phyloP scores from a whole-genome alignment of 192 early-diverging fungal genomes.

The Backusella westeae region DNA sequence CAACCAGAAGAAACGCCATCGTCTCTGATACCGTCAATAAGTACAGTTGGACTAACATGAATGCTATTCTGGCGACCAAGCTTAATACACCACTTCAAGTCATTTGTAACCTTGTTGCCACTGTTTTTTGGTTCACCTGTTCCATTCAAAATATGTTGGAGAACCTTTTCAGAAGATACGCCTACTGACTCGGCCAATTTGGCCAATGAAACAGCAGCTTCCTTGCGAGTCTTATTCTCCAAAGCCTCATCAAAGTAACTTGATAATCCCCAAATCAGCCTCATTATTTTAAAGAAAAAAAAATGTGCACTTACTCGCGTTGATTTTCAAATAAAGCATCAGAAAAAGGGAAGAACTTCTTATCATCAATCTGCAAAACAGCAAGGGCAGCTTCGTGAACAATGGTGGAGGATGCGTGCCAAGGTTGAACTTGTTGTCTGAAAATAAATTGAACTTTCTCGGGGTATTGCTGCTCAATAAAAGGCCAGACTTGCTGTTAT shows the following conservation, averaged over 20 bases:
- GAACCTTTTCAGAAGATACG: slow-evolving; percentile 44
- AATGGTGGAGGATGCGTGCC: slow-evolving; percentile 75
- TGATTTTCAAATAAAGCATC: slow-evolving; percentile 60
- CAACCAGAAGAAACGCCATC: slow-evolving; percentile 67
- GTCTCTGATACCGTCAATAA: slow-evolving; percentile 66
- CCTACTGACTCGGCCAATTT: slow-evolving; percentile 46
- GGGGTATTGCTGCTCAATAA: slow-evolving; percentile 38
- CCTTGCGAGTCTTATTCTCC: slow-evolving; percentile 50
- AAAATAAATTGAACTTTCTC: slow-evolving; percentile 62
- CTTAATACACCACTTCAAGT: slow-evolving; percentile 68
- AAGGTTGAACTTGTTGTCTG: slow-evolving; percentile 83
- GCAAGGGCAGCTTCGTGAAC: slow-evolving; percentile 77
- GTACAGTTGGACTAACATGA: slow-evolving; percentile 75
- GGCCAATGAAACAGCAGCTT: slow-evolving; percentile 54
- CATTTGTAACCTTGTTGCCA: slow-evolving; percentile 68
- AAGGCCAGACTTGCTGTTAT: slow-evolving; percentile 54
- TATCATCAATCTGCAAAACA: slow-evolving; percentile 57
- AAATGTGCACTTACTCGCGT: slow-evolving; percentile 37
- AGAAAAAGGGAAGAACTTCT: slow-evolving; percentile 52
- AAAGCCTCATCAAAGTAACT: slow-evolving; percentile 66
- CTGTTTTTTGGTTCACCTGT: slow-evolving; percentile 49
- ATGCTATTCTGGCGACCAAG: slow-evolving; percentile 69
- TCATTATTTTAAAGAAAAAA: background rate
- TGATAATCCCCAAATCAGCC: background rate
- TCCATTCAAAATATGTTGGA: slow-evolving; percentile 44